A percentile compares a stretch with the other conserved stretches of the same genome.
These are phyloP conservation scores for Pezicula carpinea DNA, from an alignment of 2,329 filamentous ascomycete genomes.

Conservation along the genomic window DNA sequence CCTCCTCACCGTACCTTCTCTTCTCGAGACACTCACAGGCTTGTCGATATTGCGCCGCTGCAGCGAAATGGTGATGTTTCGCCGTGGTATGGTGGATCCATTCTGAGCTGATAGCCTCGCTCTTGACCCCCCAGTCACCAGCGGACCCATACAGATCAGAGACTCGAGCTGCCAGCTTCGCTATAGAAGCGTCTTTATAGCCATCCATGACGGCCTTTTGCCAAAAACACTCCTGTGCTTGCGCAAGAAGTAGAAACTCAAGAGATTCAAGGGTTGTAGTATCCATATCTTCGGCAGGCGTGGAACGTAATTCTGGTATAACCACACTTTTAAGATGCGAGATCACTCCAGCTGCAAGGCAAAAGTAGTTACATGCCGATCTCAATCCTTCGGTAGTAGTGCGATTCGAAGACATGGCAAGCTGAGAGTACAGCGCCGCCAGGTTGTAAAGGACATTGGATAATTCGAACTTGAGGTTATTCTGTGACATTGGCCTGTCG, in stretches of 20 bases:
- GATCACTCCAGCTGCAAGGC: conserved; percentile 79
- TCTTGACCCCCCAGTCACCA: conserved; percentile 81
- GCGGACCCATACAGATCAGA: conserved; percentile 86
- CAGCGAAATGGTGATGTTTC: conserved; percentile 96
- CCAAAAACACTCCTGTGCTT: conserved; percentile 98
- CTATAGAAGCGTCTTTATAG: conserved; percentile 87
- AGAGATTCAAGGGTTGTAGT: conserved; percentile 78
- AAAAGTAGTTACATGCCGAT: conserved; percentile 84
- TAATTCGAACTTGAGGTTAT: conserved; percentile 75
- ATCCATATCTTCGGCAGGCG: conserved; percentile 95
- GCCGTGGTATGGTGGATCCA: conserved; percentile 99
- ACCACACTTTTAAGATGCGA: conserved; percentile 71
- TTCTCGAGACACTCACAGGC: conserved; percentile 91
- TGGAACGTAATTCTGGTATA: conserved; percentile 75
- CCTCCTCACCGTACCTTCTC: conserved; percentile 90
- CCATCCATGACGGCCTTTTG: conserved; percentile 92
- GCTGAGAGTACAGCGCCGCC: conserved; percentile 86
- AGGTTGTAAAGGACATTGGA: conserved; percentile 93
- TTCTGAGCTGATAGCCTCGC: conserved; percentile 81
- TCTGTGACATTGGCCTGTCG: conserved; percentile 62
- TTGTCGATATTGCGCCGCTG: conserved; percentile 87
- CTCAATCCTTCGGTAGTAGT: conserved; percentile 79
- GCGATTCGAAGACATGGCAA: conserved; percentile 76
- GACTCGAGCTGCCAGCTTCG: conserved; percentile 84
- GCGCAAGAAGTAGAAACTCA: conserved; percentile 78